Conservation (phyloP, 2,329 filamentous ascomycete species). For the Xylaria digitata region DNA sequence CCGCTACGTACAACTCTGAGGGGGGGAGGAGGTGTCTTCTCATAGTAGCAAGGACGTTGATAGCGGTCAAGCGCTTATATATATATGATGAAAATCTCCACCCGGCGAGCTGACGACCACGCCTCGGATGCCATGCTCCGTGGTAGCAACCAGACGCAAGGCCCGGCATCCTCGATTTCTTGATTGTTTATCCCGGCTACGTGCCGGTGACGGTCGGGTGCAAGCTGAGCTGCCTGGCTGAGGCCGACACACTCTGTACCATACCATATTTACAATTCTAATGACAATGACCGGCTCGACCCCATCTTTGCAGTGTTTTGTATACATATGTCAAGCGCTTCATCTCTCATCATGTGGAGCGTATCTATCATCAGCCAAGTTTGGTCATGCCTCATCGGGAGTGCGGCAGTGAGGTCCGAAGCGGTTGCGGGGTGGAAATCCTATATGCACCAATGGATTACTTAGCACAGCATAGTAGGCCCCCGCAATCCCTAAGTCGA, state of each 20-base stretch:
- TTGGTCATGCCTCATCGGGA: constrained; percentile 18
- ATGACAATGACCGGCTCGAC: not conserved
- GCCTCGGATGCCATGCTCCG: constrained; percentile 30
- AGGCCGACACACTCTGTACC: not conserved
- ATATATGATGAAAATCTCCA: not conserved
- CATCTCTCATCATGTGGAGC: not conserved
- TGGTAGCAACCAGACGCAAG: constrained; percentile 6
- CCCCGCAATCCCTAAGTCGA: constrained; percentile 1
- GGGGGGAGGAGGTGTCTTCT: not conserved
- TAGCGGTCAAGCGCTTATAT: constrained; percentile 7
- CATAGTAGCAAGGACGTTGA: not conserved
- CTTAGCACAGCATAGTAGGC: not conserved
- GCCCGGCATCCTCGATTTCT: not conserved
- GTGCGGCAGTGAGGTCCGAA: constrained; percentile 27
- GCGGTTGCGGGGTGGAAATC: constrained; percentile 7
- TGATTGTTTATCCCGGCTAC: not conserved
- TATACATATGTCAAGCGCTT: not conserved
- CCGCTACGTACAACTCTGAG: not conserved
- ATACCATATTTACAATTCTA: not conserved
- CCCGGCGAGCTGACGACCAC: not conserved
- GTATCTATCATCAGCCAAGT: not conserved
- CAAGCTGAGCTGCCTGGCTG: not conserved
- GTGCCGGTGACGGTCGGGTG: not conserved
- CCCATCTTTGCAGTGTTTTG: not conserved
- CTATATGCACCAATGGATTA: constrained; percentile 26